Evolutionary conservation across 2,329 filamentous ascomycete species (phyloP), one percentile per base, ranked within the genome.

Genomic region (Hypomyces perniciosus): DNA sequence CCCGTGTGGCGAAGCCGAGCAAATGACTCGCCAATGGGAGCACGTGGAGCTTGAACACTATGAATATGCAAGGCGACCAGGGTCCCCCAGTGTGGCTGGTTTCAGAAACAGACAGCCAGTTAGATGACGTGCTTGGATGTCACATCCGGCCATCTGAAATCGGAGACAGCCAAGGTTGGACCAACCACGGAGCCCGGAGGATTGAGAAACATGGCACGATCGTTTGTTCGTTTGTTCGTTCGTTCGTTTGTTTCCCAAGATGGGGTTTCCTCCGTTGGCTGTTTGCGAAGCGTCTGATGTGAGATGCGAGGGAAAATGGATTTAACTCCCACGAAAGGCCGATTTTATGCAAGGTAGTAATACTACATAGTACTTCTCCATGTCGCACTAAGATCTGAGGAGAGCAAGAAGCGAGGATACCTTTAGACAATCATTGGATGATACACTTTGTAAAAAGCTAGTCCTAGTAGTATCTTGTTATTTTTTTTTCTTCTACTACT

Each of bases 51-150:
- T 20, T 3, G 20, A 20, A 20, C 20, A 20, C 20, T 20, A 20
- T 20, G 20, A 20, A 20, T 20, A 53, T 50, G 51, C 51, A 53
- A 39, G 50, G 45, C 40, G 45, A 38, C 34, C 45, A n/a, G n/a
- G n/a, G n/a, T n/a, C n/a, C n/a, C n/a, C n/a, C n/a, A 13, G 26
- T 26, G 42, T 50, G 46, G 46, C 51, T 53, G 47, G 51, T 53
- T 53, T 53, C 51, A 53, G 51, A 46, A 45, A 9, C 41, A 12
- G 31, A 26, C 26, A 31, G n/a, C 51, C 51, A 50, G 46, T 50
- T 47, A 53, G 31, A 46, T 41, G 41, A 47, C 51, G 47, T 33
- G 39, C 33, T 33, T 50, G 41, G 42, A 26, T 31, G 42, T 38
- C 42, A 27, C 28, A 33, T 30, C 43, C 41, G 34, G 38, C 31